Evolutionary conservation across 1,284 basidiomycete species (phyloP), one percentile per base, ranked within the genome.

Genomic region (Malassezia slooffiae): DNA sequence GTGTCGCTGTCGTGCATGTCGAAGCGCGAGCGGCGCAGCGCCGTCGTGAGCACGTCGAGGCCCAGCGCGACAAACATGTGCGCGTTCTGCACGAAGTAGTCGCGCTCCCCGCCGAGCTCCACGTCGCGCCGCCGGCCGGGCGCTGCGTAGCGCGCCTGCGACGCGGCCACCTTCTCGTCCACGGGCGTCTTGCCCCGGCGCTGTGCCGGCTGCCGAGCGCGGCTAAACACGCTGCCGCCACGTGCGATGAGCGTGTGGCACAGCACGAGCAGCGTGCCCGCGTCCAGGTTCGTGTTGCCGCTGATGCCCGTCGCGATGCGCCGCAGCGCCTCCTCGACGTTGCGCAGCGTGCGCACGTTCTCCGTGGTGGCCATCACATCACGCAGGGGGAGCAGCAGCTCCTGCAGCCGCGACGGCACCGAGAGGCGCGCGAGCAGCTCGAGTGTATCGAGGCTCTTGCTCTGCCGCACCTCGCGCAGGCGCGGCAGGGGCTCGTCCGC

Each of bases 401-500:
- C 76, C 46, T 80, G 81, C 63, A 96, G 80, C 57, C 81, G 41
- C 11, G 48, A 41, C 13, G 62, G 61, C 23, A 38, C 50, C 17
- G 57, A 55, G 20, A 67, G 42, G 23, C 55, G 54, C 3, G 62
- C 57, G 2, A 67, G 53, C 32, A 60, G 64, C 44, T 69, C 64
- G 24, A 69, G 57, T 1, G 65, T 67, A 43, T 69, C 65, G 38
- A 67, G 46, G 36, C 65, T 67, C 55, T 69, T 69, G 52, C 58
- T 64, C 42, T 58, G 57, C 44, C 57, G 52, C 32, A 69, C 51
- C 44, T 69, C 66, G 29, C 55, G 50, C 24, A 54, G 51, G 23
- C 87, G 93, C 13, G 88, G 91, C 74, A 83, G 87, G 79, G 89
- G 93, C 20, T 83, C 90, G 57, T 91, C 87, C 3, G 82, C 77